These are phyloP conservation scores for Talaromyces sp. DNA, from an alignment of 2,329 filamentous ascomycete genomes.

Conservation along the genomic window DNA sequence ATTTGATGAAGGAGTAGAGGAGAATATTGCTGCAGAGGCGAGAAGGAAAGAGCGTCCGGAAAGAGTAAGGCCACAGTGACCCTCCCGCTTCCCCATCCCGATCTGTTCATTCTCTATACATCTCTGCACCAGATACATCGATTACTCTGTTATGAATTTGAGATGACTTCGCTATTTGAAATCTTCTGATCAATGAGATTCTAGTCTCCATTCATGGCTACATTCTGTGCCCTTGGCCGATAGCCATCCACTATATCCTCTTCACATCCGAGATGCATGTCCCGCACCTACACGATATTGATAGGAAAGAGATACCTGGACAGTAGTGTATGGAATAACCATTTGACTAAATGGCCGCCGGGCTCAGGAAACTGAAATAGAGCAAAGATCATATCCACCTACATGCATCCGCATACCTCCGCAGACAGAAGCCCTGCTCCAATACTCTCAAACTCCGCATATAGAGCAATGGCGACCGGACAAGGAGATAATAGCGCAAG, in stretches of 20 bases:
- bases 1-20: not conserved
- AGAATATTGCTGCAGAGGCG: not conserved
- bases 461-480: not conserved
- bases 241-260: not conserved
- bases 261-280: slow-evolving; percentile 11
- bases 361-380: not conserved
- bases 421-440: slow-evolving; percentile 2
- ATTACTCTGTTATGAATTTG: not conserved
- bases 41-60: slow-evolving; percentile 1
- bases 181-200: not conserved
- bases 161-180: not conserved
- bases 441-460: not conserved
- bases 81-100: slow-evolving; percentile 7
- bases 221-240: not conserved
- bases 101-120: not conserved
- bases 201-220: not conserved
- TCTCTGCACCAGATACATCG: not conserved
- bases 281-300: slow-evolving; percentile 1
- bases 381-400: not conserved
- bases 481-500: not conserved
- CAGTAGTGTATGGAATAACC: not conserved
- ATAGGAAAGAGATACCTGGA: not conserved
- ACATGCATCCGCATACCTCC: slow-evolving; percentile 1
- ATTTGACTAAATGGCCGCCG: not conserved
- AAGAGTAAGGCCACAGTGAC: slow-evolving; percentile 7